Evolutionary conservation across 306 rosid genomes (phyloP).

Genomic region (Luffa acutangula): DNA sequence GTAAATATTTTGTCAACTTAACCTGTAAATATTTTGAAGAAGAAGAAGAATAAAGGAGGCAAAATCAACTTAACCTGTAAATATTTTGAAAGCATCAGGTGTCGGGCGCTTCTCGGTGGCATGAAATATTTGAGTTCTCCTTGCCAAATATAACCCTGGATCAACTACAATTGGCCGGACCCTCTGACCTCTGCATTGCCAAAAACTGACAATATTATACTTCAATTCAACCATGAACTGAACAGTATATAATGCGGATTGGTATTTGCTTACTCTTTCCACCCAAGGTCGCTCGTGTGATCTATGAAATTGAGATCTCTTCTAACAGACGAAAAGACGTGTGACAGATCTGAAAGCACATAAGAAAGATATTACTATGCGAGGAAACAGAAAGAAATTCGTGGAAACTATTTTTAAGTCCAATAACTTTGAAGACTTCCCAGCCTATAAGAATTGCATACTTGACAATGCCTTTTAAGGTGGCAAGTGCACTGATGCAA

Average conservation of each 20-base stretch:
- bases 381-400: neutral
- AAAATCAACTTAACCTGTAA: conserved; percentile 47
- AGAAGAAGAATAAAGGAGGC: neutral
- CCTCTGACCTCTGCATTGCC: conserved; percentile 47
- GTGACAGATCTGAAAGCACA: conserved; percentile 54
- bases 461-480: neutral
- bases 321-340: conserved; percentile 63
- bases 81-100: conserved; percentile 75
- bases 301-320: conserved; percentile 84
- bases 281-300: conserved; percentile 82
- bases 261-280: conserved; percentile 73
- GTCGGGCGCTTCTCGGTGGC: conserved; percentile 77
- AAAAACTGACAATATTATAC: neutral
- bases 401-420: neutral
- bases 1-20: conserved; percentile 51
- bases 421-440: neutral
- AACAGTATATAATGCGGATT: neutral
- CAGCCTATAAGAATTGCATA: neutral
- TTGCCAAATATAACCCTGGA: conserved; percentile 67
- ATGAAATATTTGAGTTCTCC: conserved; percentile 82
- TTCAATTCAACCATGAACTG: neutral
- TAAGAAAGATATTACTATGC: neutral
- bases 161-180: conserved; percentile 80
- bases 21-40: conserved; percentile 66
- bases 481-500: neutral